These are phyloP conservation scores for Macrophomina tecta DNA, from an alignment of 2,329 filamentous ascomycete species.

Conservation along the genomic window DNA sequence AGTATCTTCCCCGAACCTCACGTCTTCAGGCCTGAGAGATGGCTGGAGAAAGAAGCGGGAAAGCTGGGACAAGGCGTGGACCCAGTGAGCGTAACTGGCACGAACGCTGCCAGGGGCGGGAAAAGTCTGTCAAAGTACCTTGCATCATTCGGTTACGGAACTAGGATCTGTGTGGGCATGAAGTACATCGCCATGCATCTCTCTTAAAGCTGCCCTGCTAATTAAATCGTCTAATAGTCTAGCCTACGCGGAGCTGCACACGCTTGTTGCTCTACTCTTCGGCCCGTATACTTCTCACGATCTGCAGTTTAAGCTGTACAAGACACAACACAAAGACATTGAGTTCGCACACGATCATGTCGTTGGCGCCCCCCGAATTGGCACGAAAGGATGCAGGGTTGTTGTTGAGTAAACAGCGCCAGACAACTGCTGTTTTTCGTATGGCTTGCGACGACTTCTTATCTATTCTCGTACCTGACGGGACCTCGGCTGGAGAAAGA, in stretches of 20 bases:
- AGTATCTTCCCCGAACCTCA: constrained; percentile 27
- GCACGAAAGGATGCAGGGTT: constrained; percentile 1
- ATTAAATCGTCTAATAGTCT: neutral
- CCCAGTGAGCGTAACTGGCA: constrained; percentile 1
- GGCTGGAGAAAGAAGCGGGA: constrained; percentile 51
- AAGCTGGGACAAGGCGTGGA: constrained; percentile 1
- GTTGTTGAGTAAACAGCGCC: neutral
- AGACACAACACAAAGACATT: constrained; percentile 27
- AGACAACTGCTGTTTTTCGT: too few species aligned
- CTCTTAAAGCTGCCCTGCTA: neutral
- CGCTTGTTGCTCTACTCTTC: constrained; percentile 22
- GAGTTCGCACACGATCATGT: constrained; percentile 27
- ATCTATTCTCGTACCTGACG: neutral
- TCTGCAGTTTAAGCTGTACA: constrained; percentile 28
- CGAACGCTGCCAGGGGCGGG: constrained; percentile 32
- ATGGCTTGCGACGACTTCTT: neutral
- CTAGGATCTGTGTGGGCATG: constrained; percentile 69
- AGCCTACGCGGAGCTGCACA: constrained; percentile 29
- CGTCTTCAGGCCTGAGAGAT: constrained; percentile 55
- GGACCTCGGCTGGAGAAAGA: too few species aligned
- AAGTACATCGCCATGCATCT: constrained; percentile 59
- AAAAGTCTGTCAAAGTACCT: constrained; percentile 60
- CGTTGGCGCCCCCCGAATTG: constrained; percentile 1
- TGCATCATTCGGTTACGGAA: constrained; percentile 71
- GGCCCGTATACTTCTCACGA: constrained; percentile 10